Evolutionary conservation across 169 alveolate species (phyloP).

Genomic region (Ichthyophthirius multifiliis): DNA sequence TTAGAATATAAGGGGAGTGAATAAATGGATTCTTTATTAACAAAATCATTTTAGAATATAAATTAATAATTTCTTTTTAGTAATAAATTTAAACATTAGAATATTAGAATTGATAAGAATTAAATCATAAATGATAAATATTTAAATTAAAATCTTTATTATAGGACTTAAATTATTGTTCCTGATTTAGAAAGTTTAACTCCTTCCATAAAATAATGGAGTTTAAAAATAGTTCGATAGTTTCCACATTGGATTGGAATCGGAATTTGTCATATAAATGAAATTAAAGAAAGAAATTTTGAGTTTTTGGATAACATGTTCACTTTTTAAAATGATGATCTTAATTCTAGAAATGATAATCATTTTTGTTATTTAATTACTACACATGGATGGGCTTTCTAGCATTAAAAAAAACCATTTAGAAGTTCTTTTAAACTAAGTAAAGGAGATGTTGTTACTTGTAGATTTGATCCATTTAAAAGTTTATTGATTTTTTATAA

Average conservation of each 20-base stretch:
- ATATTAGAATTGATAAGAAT: not conserved
- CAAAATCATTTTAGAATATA: not conserved
- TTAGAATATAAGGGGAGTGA: too few relatives aligned
- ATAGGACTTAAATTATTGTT: not conserved
- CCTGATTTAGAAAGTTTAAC: not conserved
- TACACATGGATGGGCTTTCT: not conserved
- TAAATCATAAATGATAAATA: not conserved
- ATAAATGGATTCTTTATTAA: too few relatives aligned
- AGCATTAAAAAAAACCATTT: not conserved
- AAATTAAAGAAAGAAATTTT: not conserved
- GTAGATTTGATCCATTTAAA: slow-evolving; percentile 14
- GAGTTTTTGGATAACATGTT: not conserved
- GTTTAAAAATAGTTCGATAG: not conserved
- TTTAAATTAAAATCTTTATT: not conserved
- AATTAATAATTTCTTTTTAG: not conserved
- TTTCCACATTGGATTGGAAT: slow-evolving; percentile 19
- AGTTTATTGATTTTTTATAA: slow-evolving; percentile 10
- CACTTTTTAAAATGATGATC: not conserved
- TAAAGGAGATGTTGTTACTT: not conserved
- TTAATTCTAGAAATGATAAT: not conserved
- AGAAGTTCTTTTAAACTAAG: not conserved
- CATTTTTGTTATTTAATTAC: slow-evolving; percentile 8
- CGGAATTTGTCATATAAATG: slow-evolving; percentile 2
- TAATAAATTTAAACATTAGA: not conserved
- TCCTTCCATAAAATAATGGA: not conserved